phyloP scores from a whole-genome alignment of 768 basidiomycete species.

The Neoboletus brunneissimus region DNA sequence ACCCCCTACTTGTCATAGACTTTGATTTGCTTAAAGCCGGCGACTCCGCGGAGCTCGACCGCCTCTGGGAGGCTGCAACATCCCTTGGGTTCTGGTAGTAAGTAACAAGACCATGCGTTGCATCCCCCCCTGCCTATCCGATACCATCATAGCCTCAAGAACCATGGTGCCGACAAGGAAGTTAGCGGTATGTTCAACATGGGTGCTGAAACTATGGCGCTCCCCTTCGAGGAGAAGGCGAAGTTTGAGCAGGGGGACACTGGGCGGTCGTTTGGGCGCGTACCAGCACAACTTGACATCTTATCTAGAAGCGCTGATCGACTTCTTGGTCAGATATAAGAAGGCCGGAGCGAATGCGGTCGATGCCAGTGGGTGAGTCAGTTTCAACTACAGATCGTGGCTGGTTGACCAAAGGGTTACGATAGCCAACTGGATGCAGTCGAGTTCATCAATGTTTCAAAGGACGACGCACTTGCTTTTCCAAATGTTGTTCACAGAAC shows the following conservation, averaged over 20 bases:
- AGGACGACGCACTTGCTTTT: slow-evolving; percentile 66
- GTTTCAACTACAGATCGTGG: neutral
- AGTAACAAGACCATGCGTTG: slow-evolving; percentile 20
- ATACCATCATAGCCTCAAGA: slow-evolving; percentile 36
- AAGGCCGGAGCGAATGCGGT: slow-evolving; percentile 60
- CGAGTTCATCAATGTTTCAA: slow-evolving; percentile 66
- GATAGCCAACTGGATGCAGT: slow-evolving; percentile 41
- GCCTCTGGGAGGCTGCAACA: slow-evolving; percentile 47
- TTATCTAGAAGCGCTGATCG: neutral
- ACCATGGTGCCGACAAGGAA: slow-evolving; percentile 39
- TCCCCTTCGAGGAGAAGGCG: slow-evolving; percentile 42
- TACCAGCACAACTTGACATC: neutral
- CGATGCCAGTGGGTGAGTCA: slow-evolving; percentile 49
- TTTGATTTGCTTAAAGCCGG: slow-evolving; percentile 36
- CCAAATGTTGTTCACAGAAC: slow-evolving; percentile 50
- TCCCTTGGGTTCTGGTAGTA: slow-evolving; percentile 55
- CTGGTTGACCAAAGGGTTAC: neutral
- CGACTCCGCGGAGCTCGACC: slow-evolving; percentile 38
- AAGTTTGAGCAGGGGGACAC: slow-evolving; percentile 42
- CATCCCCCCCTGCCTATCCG: neutral
- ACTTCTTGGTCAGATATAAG: slow-evolving; percentile 46
- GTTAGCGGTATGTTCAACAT: slow-evolving; percentile 41
- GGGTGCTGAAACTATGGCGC: slow-evolving; percentile 39
- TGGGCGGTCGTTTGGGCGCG: slow-evolving; percentile 40
- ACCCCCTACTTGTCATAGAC: slow-evolving; percentile 47